Evolutionary conservation across 1,284 basidiomycete genomes (phyloP), one percentile per base, ranked within the genome.

Genomic region (Trichosporon ovoides): DNA sequence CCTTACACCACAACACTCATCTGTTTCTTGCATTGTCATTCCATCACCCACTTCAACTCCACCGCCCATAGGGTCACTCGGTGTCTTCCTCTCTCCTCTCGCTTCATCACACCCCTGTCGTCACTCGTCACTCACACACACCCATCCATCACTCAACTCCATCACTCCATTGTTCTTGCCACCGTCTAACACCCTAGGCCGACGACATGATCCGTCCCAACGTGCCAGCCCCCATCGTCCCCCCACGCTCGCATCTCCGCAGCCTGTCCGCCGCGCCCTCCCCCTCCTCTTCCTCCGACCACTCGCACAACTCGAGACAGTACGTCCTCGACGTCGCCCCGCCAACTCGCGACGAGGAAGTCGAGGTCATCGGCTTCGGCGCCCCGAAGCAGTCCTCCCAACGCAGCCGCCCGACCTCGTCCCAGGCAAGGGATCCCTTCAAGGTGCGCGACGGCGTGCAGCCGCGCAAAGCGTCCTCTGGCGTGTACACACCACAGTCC

Each of bases 401-500:
- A n/a, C 13, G 22, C 31, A 16, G 12, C 11, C 38, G 28, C 63
- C 57, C 40, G 63, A 64, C 36, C 53, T 55, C 4, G n/a, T 33
- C 16, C 38, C 19, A 35, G 3, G 52, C 38, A 11, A 52, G 60
- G 34, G 63, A 56, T 13, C 24, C 55, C 3, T 57, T 56, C 53
- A 55, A 56, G 38, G 31, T 51, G 10, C 28, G 53, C 14, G 59
- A 57, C 22, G 63, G 63, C 4, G n/a, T 33, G 13, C 38, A 56
- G n/a, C 24, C 55, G 2, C 59, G 58, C 53, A 55, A 56, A 35
- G 31, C 54, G 10, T 31, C 49, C 14, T 59, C 57, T 18, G 63
- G 63, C 14, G 63, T 64, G 10, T 64, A 64, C 57, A 64, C 63
- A 10, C 62, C 62, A 16, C 37, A 48, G 46, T 35, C 62, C 6